These are phyloP conservation scores for Leccinum pellstonianum DNA, from an alignment of 768 basidiomycete genomes.

Conservation along the genomic window DNA sequence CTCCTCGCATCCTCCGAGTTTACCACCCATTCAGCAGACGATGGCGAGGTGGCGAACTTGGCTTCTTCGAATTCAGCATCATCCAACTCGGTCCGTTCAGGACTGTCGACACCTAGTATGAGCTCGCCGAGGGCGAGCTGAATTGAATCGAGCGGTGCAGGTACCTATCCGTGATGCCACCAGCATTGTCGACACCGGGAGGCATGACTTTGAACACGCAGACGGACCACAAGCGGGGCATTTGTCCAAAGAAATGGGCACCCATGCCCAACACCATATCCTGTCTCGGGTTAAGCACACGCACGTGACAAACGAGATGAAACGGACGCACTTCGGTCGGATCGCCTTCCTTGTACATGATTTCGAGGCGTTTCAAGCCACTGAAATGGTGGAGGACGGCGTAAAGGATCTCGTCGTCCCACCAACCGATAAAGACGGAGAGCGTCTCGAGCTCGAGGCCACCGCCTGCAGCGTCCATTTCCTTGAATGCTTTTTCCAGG, in stretches of 20 bases:
- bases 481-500: constrained; percentile 28
- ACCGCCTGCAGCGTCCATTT: constrained; percentile 19
- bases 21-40: neutral
- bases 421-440: constrained; percentile 37
- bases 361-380: constrained; percentile 37
- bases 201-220: constrained; percentile 36
- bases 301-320: neutral
- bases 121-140: constrained; percentile 12
- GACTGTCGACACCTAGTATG: constrained; percentile 2
- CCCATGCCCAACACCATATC: constrained; percentile 43
- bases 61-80: constrained; percentile 25
- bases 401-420: constrained; percentile 49
- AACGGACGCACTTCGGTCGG: constrained; percentile 41
- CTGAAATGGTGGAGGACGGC: constrained; percentile 40
- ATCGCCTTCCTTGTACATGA: constrained; percentile 38
- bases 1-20: constrained; percentile 19
- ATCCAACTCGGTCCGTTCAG: constrained; percentile 19
- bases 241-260: constrained; percentile 39
- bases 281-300: constrained; percentile 15
- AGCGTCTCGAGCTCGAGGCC: constrained; percentile 29
- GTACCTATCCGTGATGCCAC: constrained; percentile 8
- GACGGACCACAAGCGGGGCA: constrained; percentile 38
- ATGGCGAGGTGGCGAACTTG: constrained; percentile 1
- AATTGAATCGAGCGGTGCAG: constrained; percentile 12
- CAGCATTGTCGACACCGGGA: constrained; percentile 9